Base-by-base conservation (phyloP, 2,329 filamentous ascomycete genomes). In the Trichophaea hybrida region DNA sequence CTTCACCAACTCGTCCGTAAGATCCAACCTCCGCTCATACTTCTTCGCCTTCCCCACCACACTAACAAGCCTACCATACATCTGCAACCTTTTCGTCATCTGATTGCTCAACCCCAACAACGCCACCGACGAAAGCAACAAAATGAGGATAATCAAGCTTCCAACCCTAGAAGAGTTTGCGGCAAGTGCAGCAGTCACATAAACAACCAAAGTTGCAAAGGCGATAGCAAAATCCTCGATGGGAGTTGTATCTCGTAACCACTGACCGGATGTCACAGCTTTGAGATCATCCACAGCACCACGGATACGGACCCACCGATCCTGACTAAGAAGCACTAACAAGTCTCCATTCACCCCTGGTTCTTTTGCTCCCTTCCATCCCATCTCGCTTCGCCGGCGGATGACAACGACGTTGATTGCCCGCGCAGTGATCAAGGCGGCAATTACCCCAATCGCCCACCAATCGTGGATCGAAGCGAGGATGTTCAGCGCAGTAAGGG, bases 271-370 rank as follows among this genome's bases (percentile, higher is more conserved):
- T 0, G 80, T 83, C 43, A 83, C 74, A 34, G 80, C 80, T 59
- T 79, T 79, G 5, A 84, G 72, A 67, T 83, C 81, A 35, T 77
- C 73, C 6, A 76, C 73, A 2, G 72, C 68, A 3, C 81, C 82
- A 33, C 75, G 74, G 46, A 84, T 73, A 10, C 77, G 71, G 1
- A 83, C 74, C 65, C 74, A 75, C 0, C 76, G 73, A 46, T 77
- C 77, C 31, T 75, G 72, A 24, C 75, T 76, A 2, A 83, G 72
- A 33, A 80, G 74, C 32, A 83, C 71, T 1, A 77, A 70, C 56
- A 82, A 75, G 64, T 80, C 76, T 2, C 74, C 72, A 7, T 66
- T 68, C 24, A 15, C 46, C 0, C 70, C 72, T 1, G 72, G 72
- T 49, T 75, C 72, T 2, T 54, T n/a, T 15, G 67, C 68, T 17